Evolutionary conservation across 306 rosid species (phyloP), one percentile per base, ranked within the genome.

Genomic region (Corylus americana): DNA sequence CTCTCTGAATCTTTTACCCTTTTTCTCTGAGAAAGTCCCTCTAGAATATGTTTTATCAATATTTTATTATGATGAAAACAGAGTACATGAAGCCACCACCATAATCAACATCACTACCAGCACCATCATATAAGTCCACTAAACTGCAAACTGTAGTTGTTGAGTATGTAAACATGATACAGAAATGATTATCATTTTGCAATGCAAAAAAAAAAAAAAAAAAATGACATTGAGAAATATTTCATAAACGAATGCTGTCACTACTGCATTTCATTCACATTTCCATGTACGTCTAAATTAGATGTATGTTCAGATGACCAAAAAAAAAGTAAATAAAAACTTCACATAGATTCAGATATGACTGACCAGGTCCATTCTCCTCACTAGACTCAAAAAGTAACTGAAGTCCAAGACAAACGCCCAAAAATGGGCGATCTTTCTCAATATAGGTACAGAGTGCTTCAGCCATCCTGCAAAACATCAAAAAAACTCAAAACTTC

Each of bases 351-450:
- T 59, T 72, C 42, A 57, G 51, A 67, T 37, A 81, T 77, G 64
- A 83, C 87, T 80, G 59, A 95, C 99, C 89, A 80, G 71, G 87
- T 83, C 99, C 99, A 25, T 95, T 93, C 92, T 95, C 99, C 76
- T 90, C 93, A 48, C 99, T 92, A 82, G 94, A 91, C 77, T 95
- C 97, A 77, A 95, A 93, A 73, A 95, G 99, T 66, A 95, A 80
- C 86, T 95, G 97, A 86, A 95, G 99, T 74, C 99, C 98, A 80
- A 95, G 98, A 88, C 98, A 95, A 55, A 95, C 93, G 77, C 98
- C 99, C 75, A 95, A 87, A 86, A 93, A 91, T 14, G 99, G 99
- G 74, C 88, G 90, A 75, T 91, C 99, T 75, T 86, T 88, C 77
- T 88, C 91, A 70, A 95, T 91, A 86, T 95, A 95, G 70, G 90